Base-by-base conservation (phyloP, 371 early-diverging fungal genomes). In the Catenaria anguillulae region DNA sequence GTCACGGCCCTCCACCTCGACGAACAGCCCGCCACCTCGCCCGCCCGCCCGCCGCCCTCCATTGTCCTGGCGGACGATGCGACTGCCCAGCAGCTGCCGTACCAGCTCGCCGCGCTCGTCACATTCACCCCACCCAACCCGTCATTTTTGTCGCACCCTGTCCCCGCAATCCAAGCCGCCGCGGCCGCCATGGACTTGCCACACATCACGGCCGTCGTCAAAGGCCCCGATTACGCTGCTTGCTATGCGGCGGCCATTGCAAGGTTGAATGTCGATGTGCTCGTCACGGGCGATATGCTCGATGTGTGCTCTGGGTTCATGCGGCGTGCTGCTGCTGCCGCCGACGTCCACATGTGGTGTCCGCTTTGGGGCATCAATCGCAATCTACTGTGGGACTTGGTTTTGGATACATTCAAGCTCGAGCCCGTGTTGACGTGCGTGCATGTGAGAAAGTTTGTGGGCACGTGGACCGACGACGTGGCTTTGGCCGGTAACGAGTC, bases 201-300 rank as follows among this genome's bases (percentile, higher is more conserved):
- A 19, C 58, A 58, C 43, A 13, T 24, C 19, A 12, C 36, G 19
- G 42, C 31, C 19, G 40, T 10, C 19, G 42, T 58, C 13, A 4
- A 13, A 0, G 58, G 58, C 19, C 58, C 58, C 36, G 58, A 58
- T 31, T 58, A 58, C 34, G 36, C 24, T 26, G 36, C 29, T 0
- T 29, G 58, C 26, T 58, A 58, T 21, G 40, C 26, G 31, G 40
- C 40, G 29, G 33, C 36, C 29, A 35, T 58, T 13, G 40, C 26
- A 10, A 8, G 29, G 8, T 13, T 58, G 31, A 8, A 58, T 23
- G 42, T 58, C 29, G 58, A 58, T 31, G 21, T 58, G 2, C 10
- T 58, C 24, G 58, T 58, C 24, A 58, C 58, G 13, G 58, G 58
- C 19, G 58, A 50, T 19, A 26, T 50, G 33, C 10, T 50, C 2